Conservation (phyloP, 768 basidiomycete species). For the Trametes cingulata region DNA sequence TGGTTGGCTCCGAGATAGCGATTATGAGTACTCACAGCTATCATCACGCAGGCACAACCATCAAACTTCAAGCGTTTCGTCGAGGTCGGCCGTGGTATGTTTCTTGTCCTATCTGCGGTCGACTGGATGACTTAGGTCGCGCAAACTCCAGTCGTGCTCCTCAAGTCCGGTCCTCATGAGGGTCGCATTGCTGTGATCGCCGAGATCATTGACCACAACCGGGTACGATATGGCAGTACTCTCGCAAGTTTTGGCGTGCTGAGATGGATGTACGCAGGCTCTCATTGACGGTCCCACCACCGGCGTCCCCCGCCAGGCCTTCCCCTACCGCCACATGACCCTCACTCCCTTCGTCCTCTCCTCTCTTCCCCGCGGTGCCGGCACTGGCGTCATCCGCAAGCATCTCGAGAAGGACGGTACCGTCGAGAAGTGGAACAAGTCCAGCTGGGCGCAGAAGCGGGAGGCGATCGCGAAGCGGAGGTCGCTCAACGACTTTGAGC, state of each 20-base stretch:
- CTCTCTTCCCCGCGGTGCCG: constrained; percentile 84
- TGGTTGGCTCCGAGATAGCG: not conserved
- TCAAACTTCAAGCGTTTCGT: constrained; percentile 97
- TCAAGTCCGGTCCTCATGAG: constrained; percentile 81
- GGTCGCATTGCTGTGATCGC: constrained; percentile 94
- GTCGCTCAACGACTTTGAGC: constrained; percentile 84
- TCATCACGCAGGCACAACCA: constrained; percentile 26
- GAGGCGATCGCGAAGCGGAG: constrained; percentile 72
- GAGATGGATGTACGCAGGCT: constrained; percentile 52
- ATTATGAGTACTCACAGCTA: constrained; percentile 2
- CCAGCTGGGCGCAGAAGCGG: constrained; percentile 87
- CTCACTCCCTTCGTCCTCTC: constrained; percentile 85
- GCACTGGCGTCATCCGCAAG: constrained; percentile 81
- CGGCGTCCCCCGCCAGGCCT: constrained; percentile 87
- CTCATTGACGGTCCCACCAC: constrained; percentile 94
- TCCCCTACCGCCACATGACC: constrained; percentile 88
- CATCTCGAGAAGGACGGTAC: constrained; percentile 83
- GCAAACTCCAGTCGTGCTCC: constrained; percentile 73
- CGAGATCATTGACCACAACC: constrained; percentile 99
- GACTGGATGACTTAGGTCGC: not conserved
- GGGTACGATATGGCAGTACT: constrained; percentile 51
- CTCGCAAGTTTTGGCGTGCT: constrained; percentile 1
- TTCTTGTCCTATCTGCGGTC: too few relatives aligned
- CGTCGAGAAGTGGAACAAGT: constrained; percentile 86
- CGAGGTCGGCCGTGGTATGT: constrained; percentile 92